phyloP scores from a whole-genome alignment of 345 rosid species.

The Bruguiera parviflora region DNA sequence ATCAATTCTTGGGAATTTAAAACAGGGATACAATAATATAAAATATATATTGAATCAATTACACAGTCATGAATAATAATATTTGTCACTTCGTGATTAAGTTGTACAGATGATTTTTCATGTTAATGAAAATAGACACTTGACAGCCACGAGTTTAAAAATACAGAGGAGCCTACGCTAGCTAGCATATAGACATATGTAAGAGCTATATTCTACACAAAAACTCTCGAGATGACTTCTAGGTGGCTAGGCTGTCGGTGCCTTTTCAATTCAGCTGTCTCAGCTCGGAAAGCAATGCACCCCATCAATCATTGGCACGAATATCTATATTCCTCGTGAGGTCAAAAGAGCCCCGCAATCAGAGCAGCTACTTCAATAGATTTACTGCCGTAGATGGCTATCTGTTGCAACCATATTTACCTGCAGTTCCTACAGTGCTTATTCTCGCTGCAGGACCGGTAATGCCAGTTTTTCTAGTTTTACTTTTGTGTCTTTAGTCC shows the following conservation, averaged over 20 bases:
- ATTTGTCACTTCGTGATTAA: too few relatives aligned
- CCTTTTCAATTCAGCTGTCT: neutral
- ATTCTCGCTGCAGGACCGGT: conserved; percentile 9
- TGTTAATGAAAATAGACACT: too few relatives aligned
- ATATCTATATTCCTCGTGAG: neutral
- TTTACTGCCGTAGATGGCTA: conserved; percentile 11
- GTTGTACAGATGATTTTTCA: too few relatives aligned
- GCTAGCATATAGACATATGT: neutral
- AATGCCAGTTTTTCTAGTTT: neutral
- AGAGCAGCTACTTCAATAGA: neutral
- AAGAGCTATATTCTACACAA: conserved; percentile 22
- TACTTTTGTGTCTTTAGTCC: neutral
- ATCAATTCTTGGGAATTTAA: too few relatives aligned
- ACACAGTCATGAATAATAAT: too few relatives aligned
- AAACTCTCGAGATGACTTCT: conserved; percentile 14
- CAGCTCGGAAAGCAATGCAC: neutral
- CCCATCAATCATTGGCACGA: neutral
- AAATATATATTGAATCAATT: too few relatives aligned
- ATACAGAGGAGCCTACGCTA: too few relatives aligned
- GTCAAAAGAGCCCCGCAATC: neutral
- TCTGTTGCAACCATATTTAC: neutral
- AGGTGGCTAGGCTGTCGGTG: neutral
- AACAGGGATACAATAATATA: too few relatives aligned
- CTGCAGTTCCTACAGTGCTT: conserved; percentile 4
- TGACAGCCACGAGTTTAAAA: too few relatives aligned